Evolutionary conservation across 2,329 filamentous ascomycete genomes (phyloP).

Genomic region (Ophiosphaerella herpotricha): DNA sequence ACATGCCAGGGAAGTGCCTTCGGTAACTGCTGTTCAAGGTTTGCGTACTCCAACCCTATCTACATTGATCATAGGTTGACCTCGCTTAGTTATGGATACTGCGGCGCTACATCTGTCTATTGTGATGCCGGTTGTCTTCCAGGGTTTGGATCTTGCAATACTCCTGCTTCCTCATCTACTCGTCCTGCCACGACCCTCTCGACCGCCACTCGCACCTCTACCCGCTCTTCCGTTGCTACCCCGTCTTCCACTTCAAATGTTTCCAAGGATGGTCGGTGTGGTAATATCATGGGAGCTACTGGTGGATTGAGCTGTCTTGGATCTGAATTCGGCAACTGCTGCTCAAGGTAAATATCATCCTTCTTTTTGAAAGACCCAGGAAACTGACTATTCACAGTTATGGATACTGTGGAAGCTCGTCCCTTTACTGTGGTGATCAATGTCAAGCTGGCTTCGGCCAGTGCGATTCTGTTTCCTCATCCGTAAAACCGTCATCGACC

Average conservation of each 20-base stretch:
- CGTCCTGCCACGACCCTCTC: neutral
- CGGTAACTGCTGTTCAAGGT: neutral
- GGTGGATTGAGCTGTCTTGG: neutral
- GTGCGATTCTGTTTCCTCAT: neutral
- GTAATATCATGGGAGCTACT: neutral
- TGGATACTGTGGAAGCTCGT: constrained; percentile 1
- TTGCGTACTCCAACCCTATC: neutral
- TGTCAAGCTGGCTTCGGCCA: constrained; percentile 12
- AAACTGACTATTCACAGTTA: neutral
- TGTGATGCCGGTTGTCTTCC: neutral
- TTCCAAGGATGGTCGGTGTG: neutral
- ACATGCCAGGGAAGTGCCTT: neutral
- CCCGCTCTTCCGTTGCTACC: neutral
- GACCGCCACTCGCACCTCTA: neutral
- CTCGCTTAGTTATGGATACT: neutral
- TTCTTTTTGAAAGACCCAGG: too few relatives aligned
- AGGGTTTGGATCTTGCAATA: neutral
- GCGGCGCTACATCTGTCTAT: neutral
- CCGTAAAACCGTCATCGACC: neutral
- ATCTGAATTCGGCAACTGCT: neutral
- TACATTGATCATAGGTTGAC: neutral
- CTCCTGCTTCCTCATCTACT: neutral
- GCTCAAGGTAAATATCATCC: neutral
- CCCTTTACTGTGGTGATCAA: constrained; percentile 22
- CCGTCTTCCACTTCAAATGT: neutral